These are phyloP conservation scores for Miamiensis avidus DNA, from an alignment of 169 alveolate genomes.

Conservation along the genomic window DNA sequence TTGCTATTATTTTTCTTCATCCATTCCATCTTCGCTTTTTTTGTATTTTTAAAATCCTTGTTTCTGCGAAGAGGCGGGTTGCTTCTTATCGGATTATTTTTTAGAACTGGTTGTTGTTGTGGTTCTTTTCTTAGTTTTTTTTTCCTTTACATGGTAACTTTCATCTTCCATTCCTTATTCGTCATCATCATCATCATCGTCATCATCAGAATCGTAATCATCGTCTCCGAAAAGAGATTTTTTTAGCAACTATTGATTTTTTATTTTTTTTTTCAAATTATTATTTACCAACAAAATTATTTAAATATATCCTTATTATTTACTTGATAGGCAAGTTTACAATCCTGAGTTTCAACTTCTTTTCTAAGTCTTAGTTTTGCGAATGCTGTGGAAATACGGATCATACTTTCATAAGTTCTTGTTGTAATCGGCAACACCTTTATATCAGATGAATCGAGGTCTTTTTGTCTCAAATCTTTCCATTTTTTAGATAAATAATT, in stretches of 20 bases:
- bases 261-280: too few species aligned
- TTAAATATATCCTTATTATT: too few species aligned
- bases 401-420: slow-evolving; percentile 86
- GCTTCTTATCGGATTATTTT: neutral
- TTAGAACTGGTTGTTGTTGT: too few species aligned
- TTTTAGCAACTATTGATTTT: neutral
- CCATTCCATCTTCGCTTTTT: neutral
- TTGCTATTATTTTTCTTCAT: too few species aligned
- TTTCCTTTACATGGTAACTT: too few species aligned
- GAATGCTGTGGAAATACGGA: slow-evolving; percentile 82
- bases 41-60: neutral
- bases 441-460: slow-evolving; percentile 53
- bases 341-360: slow-evolving; percentile 1
- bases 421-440: slow-evolving; percentile 78
- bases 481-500: slow-evolving; percentile 68
- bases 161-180: too few species aligned
- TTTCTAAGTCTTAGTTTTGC: slow-evolving; percentile 73
- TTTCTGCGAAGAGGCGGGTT: neutral
- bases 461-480: slow-evolving; percentile 69
- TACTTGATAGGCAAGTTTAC: neutral
- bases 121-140: too few species aligned
- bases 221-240: neutral
- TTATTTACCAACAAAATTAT: neutral
- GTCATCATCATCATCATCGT: neutral
- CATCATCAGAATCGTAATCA: neutral